Base-by-base conservation (phyloP, 2,329 filamentous ascomycete genomes). In the Myriosclerotinia duriaeana region DNA sequence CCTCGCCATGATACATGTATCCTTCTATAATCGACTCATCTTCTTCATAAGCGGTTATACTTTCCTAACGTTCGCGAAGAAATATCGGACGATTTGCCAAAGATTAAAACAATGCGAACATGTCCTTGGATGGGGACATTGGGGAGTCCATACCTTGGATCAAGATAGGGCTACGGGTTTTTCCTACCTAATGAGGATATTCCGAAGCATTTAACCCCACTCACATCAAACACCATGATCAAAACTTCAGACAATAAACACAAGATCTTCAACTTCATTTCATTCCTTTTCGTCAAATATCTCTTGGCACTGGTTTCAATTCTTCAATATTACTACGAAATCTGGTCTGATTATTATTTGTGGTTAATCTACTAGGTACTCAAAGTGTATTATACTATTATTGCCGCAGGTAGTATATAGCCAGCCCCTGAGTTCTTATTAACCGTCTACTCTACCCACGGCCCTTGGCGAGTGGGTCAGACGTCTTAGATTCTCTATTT, bases 161-260 rank as follows among this genome's bases (percentile, higher is more conserved):
- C 17, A 22, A 30, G 15, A 42, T 42, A 44, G 54, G 22, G 54
- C 54, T 30, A 56, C n/a, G 54, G 22, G 26, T 26, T 26, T 20
- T n/a, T n/a, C n/a, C 42, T 42, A 30, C 22, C 38, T 15, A 30
- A 44, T 58, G 54, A 30, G 17, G 42, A 34, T 36, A 15, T 59
- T 30, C 17, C 1, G 36, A 9, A 11, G 1, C 26, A 59, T 20
- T 30, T 1, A 46, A 34, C 56, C 30, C 56, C 58, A 60, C 42
- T 38, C 44, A 60, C 58, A 20, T 61, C 58, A 61, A 61, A 61
- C 58, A 38, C 30, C 30, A 26, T 50, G 30, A 44, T 61, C 58
- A 61, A 50, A 61, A 61, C 44, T 52, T 61, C 58, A 38, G 58
- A 61, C 58, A 61, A 50, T 26, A 38, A 50, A 52, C 30, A 60